A percentile compares a stretch with the other conserved stretches of the same genome.
phyloP scores from a whole-genome alignment of 139 green algal species.

The Ettlia oleoabundans region DNA sequence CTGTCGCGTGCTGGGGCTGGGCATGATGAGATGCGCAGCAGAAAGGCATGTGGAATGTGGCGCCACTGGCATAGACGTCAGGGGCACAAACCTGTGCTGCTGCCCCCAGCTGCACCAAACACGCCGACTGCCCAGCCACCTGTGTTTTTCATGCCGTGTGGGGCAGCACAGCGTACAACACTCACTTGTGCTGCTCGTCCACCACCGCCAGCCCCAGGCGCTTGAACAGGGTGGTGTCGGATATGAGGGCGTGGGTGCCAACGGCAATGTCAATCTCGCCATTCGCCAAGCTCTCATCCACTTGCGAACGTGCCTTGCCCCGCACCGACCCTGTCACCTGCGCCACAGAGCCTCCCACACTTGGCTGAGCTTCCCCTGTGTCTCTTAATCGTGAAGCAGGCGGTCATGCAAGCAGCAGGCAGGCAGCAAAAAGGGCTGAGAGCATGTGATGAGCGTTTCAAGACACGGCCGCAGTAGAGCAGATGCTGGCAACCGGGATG shows the following conservation, averaged over 20 bases:
- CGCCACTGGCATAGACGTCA: too few relatives aligned
- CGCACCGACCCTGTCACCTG: constrained; percentile 55
- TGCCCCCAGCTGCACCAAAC: neutral
- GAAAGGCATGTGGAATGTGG: too few relatives aligned
- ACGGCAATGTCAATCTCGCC: constrained; percentile 77
- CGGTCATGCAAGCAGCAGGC: too few relatives aligned
- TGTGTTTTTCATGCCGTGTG: neutral
- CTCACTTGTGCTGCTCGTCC: constrained; percentile 96
- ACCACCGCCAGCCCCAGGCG: constrained; percentile 89
- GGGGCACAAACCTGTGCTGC: neutral
- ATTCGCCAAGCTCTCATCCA: constrained; percentile 31
- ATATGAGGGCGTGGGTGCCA: constrained; percentile 87
- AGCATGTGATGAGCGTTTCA: too few relatives aligned
- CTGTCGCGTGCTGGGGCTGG: too few relatives aligned
- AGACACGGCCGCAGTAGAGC: too few relatives aligned
- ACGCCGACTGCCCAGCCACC: neutral
- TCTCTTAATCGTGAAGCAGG: too few relatives aligned
- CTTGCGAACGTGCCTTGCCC: constrained; percentile 20
- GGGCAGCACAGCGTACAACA: neutral
- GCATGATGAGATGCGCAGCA: neutral
- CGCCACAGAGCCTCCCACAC: too few relatives aligned
- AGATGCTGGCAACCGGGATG: too few relatives aligned
- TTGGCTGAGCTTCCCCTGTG: too few relatives aligned
- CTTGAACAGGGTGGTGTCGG: constrained; percentile 62
- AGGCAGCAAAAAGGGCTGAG: too few relatives aligned